Evolutionary conservation across 2,329 filamentous ascomycete genomes (phyloP).

Genomic region (Fusarium sp.): DNA sequence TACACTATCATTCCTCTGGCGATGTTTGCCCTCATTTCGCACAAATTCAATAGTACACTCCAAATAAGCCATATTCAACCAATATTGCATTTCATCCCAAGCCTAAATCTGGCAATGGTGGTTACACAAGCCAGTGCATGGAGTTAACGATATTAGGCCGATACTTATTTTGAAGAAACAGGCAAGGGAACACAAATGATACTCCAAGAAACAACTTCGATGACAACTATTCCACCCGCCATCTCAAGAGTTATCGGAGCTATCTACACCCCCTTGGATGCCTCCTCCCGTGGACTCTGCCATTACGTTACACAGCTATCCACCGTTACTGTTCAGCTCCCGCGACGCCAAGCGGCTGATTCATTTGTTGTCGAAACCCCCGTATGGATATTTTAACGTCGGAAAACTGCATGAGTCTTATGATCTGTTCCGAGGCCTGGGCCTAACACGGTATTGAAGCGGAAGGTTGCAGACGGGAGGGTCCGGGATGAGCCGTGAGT

Average conservation of each 20-base stretch:
- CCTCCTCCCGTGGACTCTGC: conserved; percentile 28
- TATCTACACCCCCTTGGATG: conserved; percentile 17
- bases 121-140: not conserved
- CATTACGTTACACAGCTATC: conserved; percentile 26
- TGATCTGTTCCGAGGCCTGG: conserved; percentile 2
- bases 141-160: not conserved
- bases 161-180: not conserved
- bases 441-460: not conserved
- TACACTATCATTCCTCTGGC: not conserved
- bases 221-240: not conserved
- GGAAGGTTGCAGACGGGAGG: conserved; percentile 26
- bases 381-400: not conserved
- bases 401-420: conserved; percentile 23
- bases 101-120: not conserved
- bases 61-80: not conserved
- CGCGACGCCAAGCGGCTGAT: conserved; percentile 9
- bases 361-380: not conserved
- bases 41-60: not conserved
- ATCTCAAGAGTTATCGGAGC: not conserved
- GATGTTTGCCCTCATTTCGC: not conserved
- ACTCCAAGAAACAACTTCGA: no score
- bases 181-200: not conserved
- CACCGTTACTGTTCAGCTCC: conserved; percentile 17
- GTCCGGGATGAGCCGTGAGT: conserved; percentile 9
- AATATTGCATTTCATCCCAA: not conserved